Conservation (phyloP, 2,329 filamentous ascomycete species). For the Penicillium sp. region DNA sequence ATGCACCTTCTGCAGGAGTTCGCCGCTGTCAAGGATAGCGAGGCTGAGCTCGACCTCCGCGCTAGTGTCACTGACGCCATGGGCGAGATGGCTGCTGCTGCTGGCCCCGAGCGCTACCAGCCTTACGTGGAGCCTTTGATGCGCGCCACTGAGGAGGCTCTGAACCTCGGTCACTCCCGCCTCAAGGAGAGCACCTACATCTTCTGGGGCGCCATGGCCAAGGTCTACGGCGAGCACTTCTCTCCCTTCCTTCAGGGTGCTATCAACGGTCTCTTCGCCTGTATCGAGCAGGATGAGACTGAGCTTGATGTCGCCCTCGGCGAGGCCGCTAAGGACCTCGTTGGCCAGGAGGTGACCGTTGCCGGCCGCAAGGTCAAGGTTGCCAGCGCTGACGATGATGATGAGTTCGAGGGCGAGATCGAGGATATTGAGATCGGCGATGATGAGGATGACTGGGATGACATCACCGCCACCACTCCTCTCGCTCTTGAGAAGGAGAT, state of each 20-base stretch:
- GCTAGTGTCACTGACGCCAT: slow-evolving; percentile 90
- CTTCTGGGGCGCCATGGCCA: slow-evolving; percentile 90
- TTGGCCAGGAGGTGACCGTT: slow-evolving; percentile 74
- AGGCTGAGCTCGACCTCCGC: slow-evolving; percentile 86
- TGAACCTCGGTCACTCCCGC: slow-evolving; percentile 83
- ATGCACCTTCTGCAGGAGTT: slow-evolving; percentile 88
- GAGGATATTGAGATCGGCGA: slow-evolving; percentile 70
- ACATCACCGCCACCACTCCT: slow-evolving; percentile 79
- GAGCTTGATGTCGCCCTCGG: slow-evolving; percentile 75
- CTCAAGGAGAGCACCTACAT: slow-evolving; percentile 97
- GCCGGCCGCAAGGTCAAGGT: slow-evolving; percentile 85
- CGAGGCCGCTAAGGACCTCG: slow-evolving; percentile 70
- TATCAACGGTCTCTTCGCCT: slow-evolving; percentile 67
- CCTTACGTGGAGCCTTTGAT: slow-evolving; percentile 89
- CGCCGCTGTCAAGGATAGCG: slow-evolving; percentile 80
- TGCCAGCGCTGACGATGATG: slow-evolving; percentile 62
- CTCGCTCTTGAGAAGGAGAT: slow-evolving; percentile 97
- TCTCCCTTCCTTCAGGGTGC: slow-evolving; percentile 49
- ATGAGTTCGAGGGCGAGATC: slow-evolving; percentile 60
- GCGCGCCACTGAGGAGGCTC: slow-evolving; percentile 86
- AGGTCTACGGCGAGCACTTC: slow-evolving; percentile 77
- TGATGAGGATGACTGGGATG: slow-evolving; percentile 81
- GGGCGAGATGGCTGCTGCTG: slow-evolving; percentile 86
- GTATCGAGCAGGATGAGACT: slow-evolving; percentile 84
- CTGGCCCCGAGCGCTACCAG: slow-evolving; percentile 83